A percentile compares a stretch with the other conserved stretches of the same genome.
Evolutionary conservation across 805 yeast species (phyloP).

Genomic region (Candida verbasci): DNA sequence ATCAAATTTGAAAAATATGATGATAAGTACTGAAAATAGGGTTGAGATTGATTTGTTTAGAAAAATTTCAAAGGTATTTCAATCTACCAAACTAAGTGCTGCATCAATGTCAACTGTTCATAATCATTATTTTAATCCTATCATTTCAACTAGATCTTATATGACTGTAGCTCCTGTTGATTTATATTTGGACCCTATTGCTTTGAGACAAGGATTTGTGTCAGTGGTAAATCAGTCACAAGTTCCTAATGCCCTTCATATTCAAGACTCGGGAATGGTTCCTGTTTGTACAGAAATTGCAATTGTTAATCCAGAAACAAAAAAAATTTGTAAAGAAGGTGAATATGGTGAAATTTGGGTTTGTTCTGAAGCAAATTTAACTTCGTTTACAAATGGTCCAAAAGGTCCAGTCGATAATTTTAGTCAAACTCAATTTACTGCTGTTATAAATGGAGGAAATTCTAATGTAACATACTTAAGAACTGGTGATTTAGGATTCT

Average conservation of each 20-base stretch:
- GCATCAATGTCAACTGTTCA: conserved; percentile 75
- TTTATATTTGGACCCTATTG: conserved; percentile 79
- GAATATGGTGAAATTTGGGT: conserved; percentile 99
- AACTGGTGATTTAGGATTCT: conserved; percentile 92
- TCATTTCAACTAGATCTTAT: conserved; percentile 80
- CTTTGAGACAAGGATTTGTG: conserved; percentile 84
- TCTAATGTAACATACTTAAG: conserved; percentile 60
- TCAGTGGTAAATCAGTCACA: conserved; percentile 73
- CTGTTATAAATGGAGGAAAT: conserved; percentile 62
- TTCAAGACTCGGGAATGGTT: conserved; percentile 95
- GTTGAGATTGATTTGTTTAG: conserved; percentile 61
- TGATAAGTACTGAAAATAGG: conserved; percentile 75
- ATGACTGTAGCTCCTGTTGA: conserved; percentile 86
- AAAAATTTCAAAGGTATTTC: conserved; percentile 57
- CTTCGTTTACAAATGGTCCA: conserved; percentile 53
- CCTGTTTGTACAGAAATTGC: conserved; percentile 93
- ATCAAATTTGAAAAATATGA: conserved; percentile 67
- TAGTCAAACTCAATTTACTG: conserved; percentile 49
- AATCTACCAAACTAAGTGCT: conserved; percentile 58
- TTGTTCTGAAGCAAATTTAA: conserved; percentile 77
- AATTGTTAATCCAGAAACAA: conserved; percentile 92
- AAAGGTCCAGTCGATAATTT: conserved; percentile 50
- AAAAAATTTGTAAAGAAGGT: conserved; percentile 72
- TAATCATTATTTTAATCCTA: conserved; percentile 75
- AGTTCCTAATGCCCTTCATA: conserved; percentile 61